Percentiles rank a stretch among this genome's conserved stretches.
These are phyloP conservation scores for Staphylotrichum tortipilum DNA, from an alignment of 495 filamentous ascomycete species.

Conservation along the genomic window DNA sequence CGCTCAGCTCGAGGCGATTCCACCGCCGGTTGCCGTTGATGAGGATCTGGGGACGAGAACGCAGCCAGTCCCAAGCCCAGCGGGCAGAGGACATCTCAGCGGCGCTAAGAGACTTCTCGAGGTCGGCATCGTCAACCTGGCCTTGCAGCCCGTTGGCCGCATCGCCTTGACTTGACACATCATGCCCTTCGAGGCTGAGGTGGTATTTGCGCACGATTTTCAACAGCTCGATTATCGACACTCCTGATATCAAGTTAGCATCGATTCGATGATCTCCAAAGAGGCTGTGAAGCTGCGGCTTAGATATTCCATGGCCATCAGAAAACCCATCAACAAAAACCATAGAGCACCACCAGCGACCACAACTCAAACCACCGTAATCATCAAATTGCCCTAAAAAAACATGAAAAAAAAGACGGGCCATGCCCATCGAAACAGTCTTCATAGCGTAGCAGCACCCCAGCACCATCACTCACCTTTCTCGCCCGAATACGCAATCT, in stretches of 20 bases:
- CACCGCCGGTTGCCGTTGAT: conserved; percentile 33
- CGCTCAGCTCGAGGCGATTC: conserved; percentile 32
- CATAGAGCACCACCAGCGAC: too few species aligned
- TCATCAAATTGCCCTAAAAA: too few species aligned
- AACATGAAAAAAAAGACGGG: too few species aligned
- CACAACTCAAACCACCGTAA: too few species aligned
- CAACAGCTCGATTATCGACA: conserved; percentile 19
- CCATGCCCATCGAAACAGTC: too few species aligned
- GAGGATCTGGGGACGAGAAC: conserved; percentile 33
- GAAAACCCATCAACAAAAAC: too few species aligned
- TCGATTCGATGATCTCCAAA: background rate
- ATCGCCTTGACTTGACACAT: conserved; percentile 4
- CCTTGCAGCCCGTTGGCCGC: background rate
- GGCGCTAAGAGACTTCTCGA: conserved; percentile 15
- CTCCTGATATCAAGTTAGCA: conserved; percentile 17
- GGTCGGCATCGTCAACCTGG: conserved; percentile 6
- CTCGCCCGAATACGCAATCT: conserved; percentile 60
- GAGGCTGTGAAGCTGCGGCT: too few species aligned
- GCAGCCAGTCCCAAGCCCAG: conserved; percentile 41
- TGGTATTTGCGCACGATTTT: conserved; percentile 26
- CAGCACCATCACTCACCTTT: conserved; percentile 63
- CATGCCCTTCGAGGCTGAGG: conserved; percentile 7
- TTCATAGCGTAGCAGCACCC: too few species aligned
- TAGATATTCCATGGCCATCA: too few species aligned
- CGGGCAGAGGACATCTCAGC: conserved; percentile 28